Conservation (phyloP, 345 rosid species). For the Eucalyptus pauciflora region DNA sequence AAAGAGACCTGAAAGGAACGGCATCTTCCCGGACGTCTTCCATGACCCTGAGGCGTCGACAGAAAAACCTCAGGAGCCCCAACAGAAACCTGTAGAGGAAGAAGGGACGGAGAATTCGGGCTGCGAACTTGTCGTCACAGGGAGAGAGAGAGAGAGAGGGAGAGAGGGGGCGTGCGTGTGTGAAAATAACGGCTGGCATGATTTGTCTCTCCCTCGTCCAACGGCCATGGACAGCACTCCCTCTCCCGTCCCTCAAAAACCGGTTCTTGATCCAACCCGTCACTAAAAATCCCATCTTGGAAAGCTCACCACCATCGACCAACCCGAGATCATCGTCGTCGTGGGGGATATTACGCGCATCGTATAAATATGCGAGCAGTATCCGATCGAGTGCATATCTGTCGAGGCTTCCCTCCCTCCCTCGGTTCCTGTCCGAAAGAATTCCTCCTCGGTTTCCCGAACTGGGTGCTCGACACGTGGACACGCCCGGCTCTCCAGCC, state of each 20-base stretch:
- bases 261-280: not conserved
- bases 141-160: not conserved
- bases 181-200: constrained; percentile 8
- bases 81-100: not conserved
- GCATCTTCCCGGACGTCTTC: not conserved
- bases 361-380: not conserved
- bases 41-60: not conserved
- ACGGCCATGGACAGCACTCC: not conserved
- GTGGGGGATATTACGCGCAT: not conserved
- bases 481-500: not conserved
- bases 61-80: not conserved
- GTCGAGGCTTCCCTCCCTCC: not conserved
- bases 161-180: not conserved
- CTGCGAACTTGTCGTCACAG: not conserved
- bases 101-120: not conserved
- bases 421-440: no score
- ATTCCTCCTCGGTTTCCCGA: not conserved
- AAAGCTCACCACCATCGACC: not conserved
- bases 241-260: not conserved
- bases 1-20: not conserved
- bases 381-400: not conserved
- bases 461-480: not conserved
- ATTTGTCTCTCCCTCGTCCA: constrained; percentile 3
- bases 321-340: not conserved
- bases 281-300: not conserved